Evolutionary conservation across 2,329 filamentous ascomycete genomes (phyloP).

Genomic region (Gliomastix tumulicola): DNA sequence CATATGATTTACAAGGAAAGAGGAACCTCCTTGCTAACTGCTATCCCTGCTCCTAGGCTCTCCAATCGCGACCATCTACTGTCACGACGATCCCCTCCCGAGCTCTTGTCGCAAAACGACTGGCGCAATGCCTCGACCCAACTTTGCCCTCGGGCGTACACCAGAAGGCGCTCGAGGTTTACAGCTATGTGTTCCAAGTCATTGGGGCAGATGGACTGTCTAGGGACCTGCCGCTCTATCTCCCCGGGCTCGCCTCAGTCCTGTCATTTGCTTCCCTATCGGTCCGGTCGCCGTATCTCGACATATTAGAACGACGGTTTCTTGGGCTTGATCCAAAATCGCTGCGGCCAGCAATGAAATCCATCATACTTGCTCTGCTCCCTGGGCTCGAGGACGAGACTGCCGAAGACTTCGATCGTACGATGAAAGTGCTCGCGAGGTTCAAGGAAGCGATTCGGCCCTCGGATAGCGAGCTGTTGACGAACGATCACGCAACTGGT

Average conservation of each 20-base stretch:
- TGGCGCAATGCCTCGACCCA: slow-evolving; percentile 93
- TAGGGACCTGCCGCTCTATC: slow-evolving; percentile 76
- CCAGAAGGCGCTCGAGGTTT: slow-evolving; percentile 94
- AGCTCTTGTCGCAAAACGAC: slow-evolving; percentile 74
- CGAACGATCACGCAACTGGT: slow-evolving; percentile 47
- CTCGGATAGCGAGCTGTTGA: slow-evolving; percentile 40
- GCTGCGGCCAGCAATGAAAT: slow-evolving; percentile 82
- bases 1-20: too few relatives aligned
- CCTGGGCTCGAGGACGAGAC: slow-evolving; percentile 94
- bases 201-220: slow-evolving; percentile 78
- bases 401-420: slow-evolving; percentile 92
- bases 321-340: slow-evolving; percentile 62
- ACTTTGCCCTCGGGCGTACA: slow-evolving; percentile 92
- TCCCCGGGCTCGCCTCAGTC: slow-evolving; percentile 82
- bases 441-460: slow-evolving; percentile 65
- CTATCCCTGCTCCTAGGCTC: slow-evolving; percentile 55
- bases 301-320: slow-evolving; percentile 75
- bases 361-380: slow-evolving; percentile 79
- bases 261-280: slow-evolving; percentile 92
- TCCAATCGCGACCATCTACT: slow-evolving; percentile 76
- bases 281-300: slow-evolving; percentile 78
- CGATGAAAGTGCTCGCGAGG: slow-evolving; percentile 68
- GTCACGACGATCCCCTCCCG: slow-evolving; percentile 74
- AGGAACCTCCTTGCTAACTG: too few relatives aligned
- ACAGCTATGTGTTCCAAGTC: slow-evolving; percentile 78